Conservation (phyloP, 148 eudicot genomes). For the Camellia lanceoleosa region DNA sequence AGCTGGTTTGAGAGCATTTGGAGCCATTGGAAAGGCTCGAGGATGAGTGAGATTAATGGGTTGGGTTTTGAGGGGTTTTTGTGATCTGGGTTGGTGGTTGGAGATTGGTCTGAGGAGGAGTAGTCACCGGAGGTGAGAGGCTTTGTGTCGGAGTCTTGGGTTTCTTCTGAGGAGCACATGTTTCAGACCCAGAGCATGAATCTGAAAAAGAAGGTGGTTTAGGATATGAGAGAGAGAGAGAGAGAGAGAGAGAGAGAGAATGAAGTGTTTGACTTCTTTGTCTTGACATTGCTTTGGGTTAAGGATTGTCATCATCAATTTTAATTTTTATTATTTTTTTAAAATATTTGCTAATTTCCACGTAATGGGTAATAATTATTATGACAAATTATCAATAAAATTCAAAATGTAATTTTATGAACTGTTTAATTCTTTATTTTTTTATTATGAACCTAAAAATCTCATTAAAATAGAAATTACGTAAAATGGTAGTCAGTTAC, state of each 20-base stretch:
- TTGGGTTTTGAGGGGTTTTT: background rate
- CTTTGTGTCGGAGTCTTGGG: background rate
- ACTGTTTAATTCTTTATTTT: no score
- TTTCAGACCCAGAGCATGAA: background rate
- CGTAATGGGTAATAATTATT: background rate
- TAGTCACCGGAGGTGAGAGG: background rate
- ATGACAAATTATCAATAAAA: background rate
- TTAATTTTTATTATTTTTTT: no score
- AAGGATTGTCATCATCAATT: background rate
- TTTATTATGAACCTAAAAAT: no score
- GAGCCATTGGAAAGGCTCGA: slow-evolving; percentile 40
- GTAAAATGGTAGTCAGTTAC: no score
- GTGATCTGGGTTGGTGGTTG: background rate
- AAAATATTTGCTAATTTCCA: background rate
- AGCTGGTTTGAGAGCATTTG: slow-evolving; percentile 27
- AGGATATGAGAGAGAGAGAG: background rate
- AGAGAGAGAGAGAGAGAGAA: background rate
- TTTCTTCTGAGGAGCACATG: background rate
- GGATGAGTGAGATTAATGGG: slow-evolving; percentile 13
- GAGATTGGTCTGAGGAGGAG: background rate
- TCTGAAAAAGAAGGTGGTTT: background rate
- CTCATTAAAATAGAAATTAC: no score
- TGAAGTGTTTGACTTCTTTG: slow-evolving; percentile 7
- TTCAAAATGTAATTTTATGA: no score
- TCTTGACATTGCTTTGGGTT: background rate